Evolutionary conservation across 2,329 filamentous ascomycete genomes (phyloP), one percentile per base, ranked within the genome.

Genomic region (Aspergillus sp.): DNA sequence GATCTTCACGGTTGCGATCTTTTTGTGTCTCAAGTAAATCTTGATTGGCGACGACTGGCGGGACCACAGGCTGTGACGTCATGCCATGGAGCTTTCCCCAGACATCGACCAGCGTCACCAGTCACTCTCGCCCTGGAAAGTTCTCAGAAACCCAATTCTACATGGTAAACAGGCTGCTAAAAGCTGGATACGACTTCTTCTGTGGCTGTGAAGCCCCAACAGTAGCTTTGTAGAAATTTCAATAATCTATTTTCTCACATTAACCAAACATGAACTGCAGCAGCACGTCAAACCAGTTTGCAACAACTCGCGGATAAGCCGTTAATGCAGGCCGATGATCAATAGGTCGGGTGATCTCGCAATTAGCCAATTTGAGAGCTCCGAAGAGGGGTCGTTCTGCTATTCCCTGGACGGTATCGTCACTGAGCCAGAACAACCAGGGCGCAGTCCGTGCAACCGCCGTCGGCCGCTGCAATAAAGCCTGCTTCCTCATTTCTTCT

Each of bases 381-480:
- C 30, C 20, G 17, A 58, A 13, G 56, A 51, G 55, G 55, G 55
- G 55, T 48, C 48, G 24, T n/a, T 33, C 17, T 52, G 44, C 51
- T 47, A 57, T 57, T 57, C 44, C 49, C 49, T 52, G 34, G 19
- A 48, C 19, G 17, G 34, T 27, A 41, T 52, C 51, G 51, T 48
- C 51, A 47, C 44, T 48, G 49, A 42, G 49, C 49, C 49, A 47
- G 39, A 20, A 37, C 8, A 40, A 24, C 55, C 41, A 52, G 44
- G 42, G 34, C 27, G 34, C 44, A 47, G 49, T 57, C 55, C 55
- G 55, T 57, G 55, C 55, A 57, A 57, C 55, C 40, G 44, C 44
- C 33, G 20, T 40, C 41, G 30, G 39, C 48, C 37, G 48, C 48
- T 27, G 49, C 12, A n/a, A 52, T 52, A 46, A 47, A 52, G 42